A percentile compares a stretch with the other conserved stretches of the same genome.
Evolutionary conservation across 768 basidiomycete genomes (phyloP).

Genomic region (Collybia nuda): DNA sequence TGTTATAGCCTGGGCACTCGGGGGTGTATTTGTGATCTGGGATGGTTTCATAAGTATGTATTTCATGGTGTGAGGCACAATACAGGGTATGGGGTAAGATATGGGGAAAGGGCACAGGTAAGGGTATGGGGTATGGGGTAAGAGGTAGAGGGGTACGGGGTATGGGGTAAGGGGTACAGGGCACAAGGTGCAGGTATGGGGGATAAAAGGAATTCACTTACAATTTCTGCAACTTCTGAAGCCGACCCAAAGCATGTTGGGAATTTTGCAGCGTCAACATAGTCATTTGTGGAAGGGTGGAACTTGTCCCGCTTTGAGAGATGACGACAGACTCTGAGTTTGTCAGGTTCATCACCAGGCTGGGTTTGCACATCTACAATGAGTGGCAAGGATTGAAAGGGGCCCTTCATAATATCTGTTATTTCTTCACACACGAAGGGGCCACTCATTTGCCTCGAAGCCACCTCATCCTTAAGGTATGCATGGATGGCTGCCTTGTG

Average conservation of each 20-base stretch:
- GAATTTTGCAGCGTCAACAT: conserved; percentile 20
- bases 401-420: conserved; percentile 21
- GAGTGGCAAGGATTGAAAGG: conserved; percentile 27
- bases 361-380: conserved; percentile 23
- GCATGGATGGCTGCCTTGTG: conserved; percentile 11
- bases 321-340: conserved; percentile 24
- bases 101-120: background rate
- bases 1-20: conserved; percentile 27
- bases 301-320: conserved; percentile 19
- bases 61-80: background rate
- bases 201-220: conserved; percentile 13
- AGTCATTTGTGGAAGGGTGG: conserved; percentile 19
- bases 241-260: conserved; percentile 26
- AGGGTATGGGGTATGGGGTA: background rate
- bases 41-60: background rate
- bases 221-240: conserved; percentile 20
- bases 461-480: conserved; percentile 19
- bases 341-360: conserved; percentile 17
- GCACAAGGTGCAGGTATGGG: too few species aligned
- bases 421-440: conserved; percentile 14
- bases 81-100: conserved; percentile 4
- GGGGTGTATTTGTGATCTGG: conserved; percentile 28
- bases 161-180: background rate
- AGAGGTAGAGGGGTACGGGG: background rate
- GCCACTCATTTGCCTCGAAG: conserved; percentile 21